Evolutionary conservation across 371 early-diverging fungal species (phyloP), one percentile per base, ranked within the genome.

Genomic region (Dinochytrium kinnereticum): DNA sequence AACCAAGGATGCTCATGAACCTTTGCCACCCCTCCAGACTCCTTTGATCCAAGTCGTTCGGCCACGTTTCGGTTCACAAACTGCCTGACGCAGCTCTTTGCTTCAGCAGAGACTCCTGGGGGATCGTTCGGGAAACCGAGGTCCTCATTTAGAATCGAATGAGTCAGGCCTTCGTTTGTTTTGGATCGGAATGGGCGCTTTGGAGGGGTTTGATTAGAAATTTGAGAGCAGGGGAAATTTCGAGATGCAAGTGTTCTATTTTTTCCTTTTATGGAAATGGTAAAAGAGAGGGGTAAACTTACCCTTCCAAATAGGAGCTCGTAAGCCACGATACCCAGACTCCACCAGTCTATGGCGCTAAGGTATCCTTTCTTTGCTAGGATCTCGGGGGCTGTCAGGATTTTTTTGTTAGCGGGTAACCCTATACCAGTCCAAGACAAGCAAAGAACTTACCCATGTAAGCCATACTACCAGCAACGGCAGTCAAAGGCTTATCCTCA

Each of bases 121-220:
- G 44, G 40, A 24, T 71, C 71, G 40, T 24, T 26, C 17, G 77
- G 77, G 30, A 73, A 68, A 31, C 51, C 50, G 10, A 77, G 61
- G 26, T 37, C 51, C 19, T 74, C 77, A 26, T 51, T 68, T 17
- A 70, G 33, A 50, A 77, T 77, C 17, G 65, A 59, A 2, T 37
- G 17, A 26, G 51, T 73, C 1, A 77, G 82, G 0, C 87, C 85
- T 10, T 92, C 92, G 72, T 93, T 94, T 37, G 91, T 89, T 77
- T 93, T 92, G 26, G 90, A 93, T 67, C 93, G 87, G 80, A 93
- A 95, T 17, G 95, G 95, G 31, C 94, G 88, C 94, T 94, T 55
- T 3, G 13, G 55, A n/a, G n/a, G n/a, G n/a, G n/a, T n/a, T n/a
- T 53, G 26, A 15, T 13, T 13, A 13, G 26, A 53, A 53, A 53